These are phyloP conservation scores for Coffea eugenioides DNA, from an alignment of 257 asterid genomes.

Conservation along the genomic window DNA sequence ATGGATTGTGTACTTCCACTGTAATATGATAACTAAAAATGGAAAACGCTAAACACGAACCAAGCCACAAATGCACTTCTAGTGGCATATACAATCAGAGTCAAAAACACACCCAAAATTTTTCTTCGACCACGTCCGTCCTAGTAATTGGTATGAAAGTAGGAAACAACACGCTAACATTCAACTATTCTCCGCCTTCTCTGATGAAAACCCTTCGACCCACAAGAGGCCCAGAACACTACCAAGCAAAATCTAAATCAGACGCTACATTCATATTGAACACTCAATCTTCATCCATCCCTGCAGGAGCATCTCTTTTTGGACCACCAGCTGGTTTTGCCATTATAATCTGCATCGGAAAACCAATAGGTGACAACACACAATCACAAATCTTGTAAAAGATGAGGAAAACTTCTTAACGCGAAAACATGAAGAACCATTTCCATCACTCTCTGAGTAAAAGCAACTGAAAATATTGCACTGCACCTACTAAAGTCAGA, in stretches of 20 bases:
- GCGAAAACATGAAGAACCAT: neutral
- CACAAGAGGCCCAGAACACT: neutral
- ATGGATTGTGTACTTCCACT: neutral
- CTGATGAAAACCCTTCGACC: neutral
- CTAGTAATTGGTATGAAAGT: neutral
- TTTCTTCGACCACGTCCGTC: slow-evolving; percentile 4
- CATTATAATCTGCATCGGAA: slow-evolving; percentile 49
- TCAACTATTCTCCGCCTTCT: neutral
- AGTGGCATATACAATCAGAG: slow-evolving; percentile 15
- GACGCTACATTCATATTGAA: neutral
- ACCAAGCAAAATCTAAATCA: neutral
- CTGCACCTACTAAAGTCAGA: neutral
- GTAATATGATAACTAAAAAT: too few relatives aligned
- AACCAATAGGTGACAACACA: neutral
- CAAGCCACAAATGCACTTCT: neutral
- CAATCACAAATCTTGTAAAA: neutral
- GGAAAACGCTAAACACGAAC: neutral
- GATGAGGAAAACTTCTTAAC: too few relatives aligned
- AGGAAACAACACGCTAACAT: neutral
- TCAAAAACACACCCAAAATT: slow-evolving; percentile 8
- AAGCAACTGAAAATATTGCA: neutral
- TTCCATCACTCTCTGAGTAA: too few relatives aligned
- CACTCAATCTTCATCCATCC: slow-evolving; percentile 47
- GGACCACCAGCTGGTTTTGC: slow-evolving; percentile 66
- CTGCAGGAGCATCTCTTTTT: slow-evolving; percentile 33